Percentiles rank a stretch among this genome's conserved stretches.
Evolutionary conservation across 768 basidiomycete species (phyloP).

Genomic region (Hirschioporus abietinus): DNA sequence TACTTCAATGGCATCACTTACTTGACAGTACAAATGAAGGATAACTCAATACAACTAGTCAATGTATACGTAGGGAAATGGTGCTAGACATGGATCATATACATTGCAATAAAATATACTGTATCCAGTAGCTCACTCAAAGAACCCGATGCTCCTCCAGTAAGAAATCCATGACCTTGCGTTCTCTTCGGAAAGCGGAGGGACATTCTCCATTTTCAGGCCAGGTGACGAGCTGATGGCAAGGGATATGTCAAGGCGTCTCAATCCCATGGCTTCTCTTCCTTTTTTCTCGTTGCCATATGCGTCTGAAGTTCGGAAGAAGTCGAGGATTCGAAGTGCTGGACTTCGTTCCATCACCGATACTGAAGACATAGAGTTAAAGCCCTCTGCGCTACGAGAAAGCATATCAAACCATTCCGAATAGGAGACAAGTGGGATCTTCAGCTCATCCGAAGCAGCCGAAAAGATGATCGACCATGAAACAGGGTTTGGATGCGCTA

Average conservation of each 20-base stretch:
- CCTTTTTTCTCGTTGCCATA: background rate
- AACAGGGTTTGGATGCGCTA: constrained; percentile 24
- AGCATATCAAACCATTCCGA: constrained; percentile 17
- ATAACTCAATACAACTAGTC: too few species aligned
- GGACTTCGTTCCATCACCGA: constrained; percentile 17
- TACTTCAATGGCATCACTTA: too few species aligned
- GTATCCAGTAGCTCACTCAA: too few species aligned
- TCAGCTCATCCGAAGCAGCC: constrained; percentile 17
- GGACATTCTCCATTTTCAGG: background rate
- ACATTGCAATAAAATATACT: too few species aligned
- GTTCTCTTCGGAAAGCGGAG: background rate
- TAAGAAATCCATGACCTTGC: background rate
- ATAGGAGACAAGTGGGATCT: constrained; percentile 26
- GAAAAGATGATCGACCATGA: constrained; percentile 19
- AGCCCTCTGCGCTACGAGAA: background rate
- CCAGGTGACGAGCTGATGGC: background rate
- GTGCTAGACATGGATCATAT: too few species aligned
- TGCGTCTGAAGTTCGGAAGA: constrained; percentile 10
- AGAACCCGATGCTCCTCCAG: background rate
- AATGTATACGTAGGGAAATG: too few species aligned
- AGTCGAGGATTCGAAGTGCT: constrained; percentile 17
- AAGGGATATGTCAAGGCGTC: background rate
- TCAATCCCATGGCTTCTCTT: background rate
- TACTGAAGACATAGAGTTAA: background rate
- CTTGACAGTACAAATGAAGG: too few species aligned